A percentile compares a stretch with the other conserved stretches of the same genome.
These are phyloP conservation scores for Kazachstania viticola DNA, from an alignment of 805 yeast genomes.

Conservation along the genomic window DNA sequence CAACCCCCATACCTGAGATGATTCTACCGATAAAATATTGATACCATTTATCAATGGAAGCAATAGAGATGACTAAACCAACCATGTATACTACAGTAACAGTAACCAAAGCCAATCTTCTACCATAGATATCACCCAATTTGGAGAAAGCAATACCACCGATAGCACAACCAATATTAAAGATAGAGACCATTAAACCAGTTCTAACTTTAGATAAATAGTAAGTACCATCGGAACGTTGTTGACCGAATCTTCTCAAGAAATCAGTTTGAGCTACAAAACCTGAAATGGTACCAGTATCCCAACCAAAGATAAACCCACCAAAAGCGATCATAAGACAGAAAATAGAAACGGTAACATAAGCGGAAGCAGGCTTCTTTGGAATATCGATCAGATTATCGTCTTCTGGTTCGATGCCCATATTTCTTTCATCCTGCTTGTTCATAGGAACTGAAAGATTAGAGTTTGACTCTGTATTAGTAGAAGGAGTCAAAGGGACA, in stretches of 20 bases:
- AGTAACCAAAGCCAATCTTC: constrained; percentile 50
- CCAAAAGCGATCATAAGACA: constrained; percentile 25
- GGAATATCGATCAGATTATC: too few relatives aligned
- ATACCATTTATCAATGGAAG: too few relatives aligned
- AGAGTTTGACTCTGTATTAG: too few relatives aligned
- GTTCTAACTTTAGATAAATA: constrained; percentile 42
- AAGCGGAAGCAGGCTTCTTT: too few relatives aligned
- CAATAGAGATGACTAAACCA: constrained; percentile 54
- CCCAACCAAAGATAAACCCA: constrained; percentile 44
- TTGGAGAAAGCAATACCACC: constrained; percentile 55
- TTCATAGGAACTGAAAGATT: too few relatives aligned
- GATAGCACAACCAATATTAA: constrained; percentile 63
- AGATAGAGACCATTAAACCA: constrained; percentile 46
- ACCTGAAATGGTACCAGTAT: too few relatives aligned
- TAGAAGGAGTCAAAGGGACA: too few relatives aligned
- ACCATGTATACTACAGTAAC: constrained; percentile 51
- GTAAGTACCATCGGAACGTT: constrained; percentile 30
- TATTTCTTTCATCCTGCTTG: too few relatives aligned
- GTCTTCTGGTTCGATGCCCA: too few relatives aligned
- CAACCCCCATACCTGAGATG: too few relatives aligned
- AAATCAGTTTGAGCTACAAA: constrained; percentile 43
- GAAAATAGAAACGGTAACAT: constrained; percentile 21
- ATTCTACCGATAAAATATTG: too few relatives aligned
- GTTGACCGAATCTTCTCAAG: constrained; percentile 43
- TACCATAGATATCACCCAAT: constrained; percentile 52